phyloP scores from a whole-genome alignment of 768 basidiomycete species.

The Myochromella boudieri region DNA sequence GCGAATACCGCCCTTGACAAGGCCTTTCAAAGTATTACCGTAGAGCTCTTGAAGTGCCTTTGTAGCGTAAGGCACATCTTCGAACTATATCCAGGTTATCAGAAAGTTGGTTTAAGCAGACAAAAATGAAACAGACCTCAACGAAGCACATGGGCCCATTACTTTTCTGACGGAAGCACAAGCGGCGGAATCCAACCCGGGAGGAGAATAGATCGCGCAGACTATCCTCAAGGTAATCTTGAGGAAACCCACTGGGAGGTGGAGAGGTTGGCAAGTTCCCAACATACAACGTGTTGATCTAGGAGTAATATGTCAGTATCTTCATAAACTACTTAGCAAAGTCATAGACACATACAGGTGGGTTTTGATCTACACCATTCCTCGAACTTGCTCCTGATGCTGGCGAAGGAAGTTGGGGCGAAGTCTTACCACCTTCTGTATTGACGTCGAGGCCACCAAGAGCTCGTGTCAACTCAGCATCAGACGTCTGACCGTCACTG shows the following conservation, averaged over 20 bases:
- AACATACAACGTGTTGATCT: slow-evolving; percentile 99
- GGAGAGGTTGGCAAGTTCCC: slow-evolving; percentile 90
- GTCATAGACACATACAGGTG: slow-evolving; percentile 57
- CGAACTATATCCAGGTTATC: slow-evolving; percentile 58
- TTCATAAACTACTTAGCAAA: neutral
- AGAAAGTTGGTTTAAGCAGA: slow-evolving; percentile 6
- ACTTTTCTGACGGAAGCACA: slow-evolving; percentile 94
- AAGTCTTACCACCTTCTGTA: slow-evolving; percentile 54
- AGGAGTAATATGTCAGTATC: slow-evolving; percentile 11
- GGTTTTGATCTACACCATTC: slow-evolving; percentile 82
- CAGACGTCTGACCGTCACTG: slow-evolving; percentile 17
- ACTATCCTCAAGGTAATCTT: slow-evolving; percentile 83
- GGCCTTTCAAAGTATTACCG: slow-evolving; percentile 85
- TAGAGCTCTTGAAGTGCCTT: slow-evolving; percentile 89
- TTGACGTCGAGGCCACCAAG: slow-evolving; percentile 53
- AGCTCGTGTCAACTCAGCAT: slow-evolving; percentile 35
- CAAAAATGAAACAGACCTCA: slow-evolving; percentile 56
- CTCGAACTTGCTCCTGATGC: slow-evolving; percentile 59
- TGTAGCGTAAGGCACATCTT: slow-evolving; percentile 83
- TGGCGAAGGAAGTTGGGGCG: slow-evolving; percentile 78
- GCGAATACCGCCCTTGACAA: slow-evolving; percentile 96
- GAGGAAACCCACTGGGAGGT: slow-evolving; percentile 67
- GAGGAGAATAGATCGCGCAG: slow-evolving; percentile 79
- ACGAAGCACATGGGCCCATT: slow-evolving; percentile 99
- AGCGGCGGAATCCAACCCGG: slow-evolving; percentile 83